Percentiles rank a stretch among this genome's conserved stretches.
Conservation (phyloP, 2,329 filamentous ascomycete genomes). For the Didymella arachidicola region DNA sequence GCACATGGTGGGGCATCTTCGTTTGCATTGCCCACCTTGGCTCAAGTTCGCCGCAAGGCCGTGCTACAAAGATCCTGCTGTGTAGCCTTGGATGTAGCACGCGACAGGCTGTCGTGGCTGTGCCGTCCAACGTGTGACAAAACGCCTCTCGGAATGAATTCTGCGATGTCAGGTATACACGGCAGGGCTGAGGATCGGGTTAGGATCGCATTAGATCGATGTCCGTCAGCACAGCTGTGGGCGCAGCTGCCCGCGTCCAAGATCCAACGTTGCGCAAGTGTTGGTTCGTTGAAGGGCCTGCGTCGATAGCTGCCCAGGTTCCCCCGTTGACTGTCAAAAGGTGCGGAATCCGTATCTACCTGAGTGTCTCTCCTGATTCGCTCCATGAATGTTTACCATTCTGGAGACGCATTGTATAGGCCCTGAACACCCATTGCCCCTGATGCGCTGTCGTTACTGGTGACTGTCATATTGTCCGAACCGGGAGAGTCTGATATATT, state of each 20-base stretch:
- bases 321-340: background rate
- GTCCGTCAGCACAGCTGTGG: background rate
- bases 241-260: conserved; percentile 22
- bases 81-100: conserved; percentile 28
- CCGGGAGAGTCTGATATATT: conserved; percentile 47
- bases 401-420: conserved; percentile 8
- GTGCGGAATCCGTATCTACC: background rate
- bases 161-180: conserved; percentile 26
- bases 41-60: conserved; percentile 25
- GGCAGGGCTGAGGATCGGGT: conserved; percentile 28
- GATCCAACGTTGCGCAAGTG: background rate
- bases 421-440: conserved; percentile 1
- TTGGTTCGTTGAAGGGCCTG: background rate
- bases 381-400: conserved; percentile 7
- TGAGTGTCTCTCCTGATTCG: background rate
- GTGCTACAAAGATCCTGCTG: conserved; percentile 23
- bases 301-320: background rate
- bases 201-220: conserved; percentile 28
- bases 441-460: conserved; percentile 30
- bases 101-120: conserved; percentile 30
- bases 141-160: conserved; percentile 35
- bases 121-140: conserved; percentile 37
- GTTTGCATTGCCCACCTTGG: conserved; percentile 32
- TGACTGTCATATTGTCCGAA: conserved; percentile 39
- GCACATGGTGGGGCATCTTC: conserved; percentile 25